Conservation (phyloP, 2,329 filamentous ascomycete genomes). For the Aureobasidium sp. region DNA sequence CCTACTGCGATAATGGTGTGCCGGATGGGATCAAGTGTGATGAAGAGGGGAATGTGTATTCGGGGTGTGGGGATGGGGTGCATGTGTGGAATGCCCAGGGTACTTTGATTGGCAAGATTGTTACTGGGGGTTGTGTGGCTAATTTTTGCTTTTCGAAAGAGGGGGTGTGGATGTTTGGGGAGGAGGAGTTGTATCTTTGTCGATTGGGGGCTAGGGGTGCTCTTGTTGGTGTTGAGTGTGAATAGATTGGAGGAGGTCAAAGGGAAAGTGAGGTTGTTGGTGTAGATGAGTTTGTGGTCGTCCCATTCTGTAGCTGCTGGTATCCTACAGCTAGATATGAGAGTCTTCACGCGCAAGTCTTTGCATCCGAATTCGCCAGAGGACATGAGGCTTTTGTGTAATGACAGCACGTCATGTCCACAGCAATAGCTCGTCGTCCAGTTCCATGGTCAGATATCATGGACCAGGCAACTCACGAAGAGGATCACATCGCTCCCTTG, state of each 20-base stretch:
- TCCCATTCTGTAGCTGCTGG: too few species aligned
- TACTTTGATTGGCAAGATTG: slow-evolving; percentile 51
- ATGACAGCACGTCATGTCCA: background rate
- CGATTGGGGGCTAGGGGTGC: slow-evolving; percentile 17
- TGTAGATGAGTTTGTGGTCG: background rate
- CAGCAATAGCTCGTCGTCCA: background rate
- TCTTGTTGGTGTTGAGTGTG: slow-evolving; percentile 18
- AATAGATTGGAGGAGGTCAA: background rate
- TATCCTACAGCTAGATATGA: background rate
- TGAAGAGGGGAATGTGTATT: slow-evolving; percentile 49
- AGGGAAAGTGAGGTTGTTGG: background rate
- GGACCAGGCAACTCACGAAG: background rate
- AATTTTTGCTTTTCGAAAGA: slow-evolving; percentile 28
- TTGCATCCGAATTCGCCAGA: background rate
- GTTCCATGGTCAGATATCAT: background rate
- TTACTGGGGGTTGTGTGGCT: slow-evolving; percentile 36
- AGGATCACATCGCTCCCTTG: background rate
- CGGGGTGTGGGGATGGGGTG: slow-evolving; percentile 49
- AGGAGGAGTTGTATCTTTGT: slow-evolving; percentile 20
- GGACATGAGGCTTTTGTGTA: background rate
- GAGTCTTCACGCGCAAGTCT: background rate
- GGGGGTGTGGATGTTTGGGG: slow-evolving; percentile 22
- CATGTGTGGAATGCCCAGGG: slow-evolving; percentile 48
- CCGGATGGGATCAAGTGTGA: slow-evolving; percentile 56
- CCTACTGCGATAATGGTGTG: slow-evolving; percentile 45